Evolutionary conservation across 2,329 filamentous ascomycete genomes (phyloP).

Genomic region (Shiraia sp.): DNA sequence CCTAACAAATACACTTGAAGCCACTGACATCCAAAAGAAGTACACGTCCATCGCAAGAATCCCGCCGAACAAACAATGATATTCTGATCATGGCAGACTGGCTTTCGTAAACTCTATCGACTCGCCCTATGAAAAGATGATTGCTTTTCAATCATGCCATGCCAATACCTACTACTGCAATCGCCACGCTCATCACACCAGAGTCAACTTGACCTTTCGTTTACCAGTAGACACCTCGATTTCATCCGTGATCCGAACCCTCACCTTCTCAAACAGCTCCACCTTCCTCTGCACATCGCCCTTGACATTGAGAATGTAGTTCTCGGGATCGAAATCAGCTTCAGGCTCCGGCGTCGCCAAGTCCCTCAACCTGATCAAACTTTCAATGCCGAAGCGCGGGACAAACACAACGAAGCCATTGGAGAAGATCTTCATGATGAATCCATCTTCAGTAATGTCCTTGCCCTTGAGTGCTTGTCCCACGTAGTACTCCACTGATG

Average conservation of each 20-base stretch:
- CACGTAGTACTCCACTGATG: constrained; percentile 96
- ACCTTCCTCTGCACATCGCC: constrained; percentile 63
- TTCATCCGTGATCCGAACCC: constrained; percentile 85
- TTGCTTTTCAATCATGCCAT: no score
- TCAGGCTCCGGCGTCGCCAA: constrained; percentile 76
- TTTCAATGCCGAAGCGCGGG: constrained; percentile 92
- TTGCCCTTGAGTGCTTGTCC: constrained; percentile 88
- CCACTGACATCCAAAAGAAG: no score
- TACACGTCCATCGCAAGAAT: no score
- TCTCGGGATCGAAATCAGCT: constrained; percentile 81
- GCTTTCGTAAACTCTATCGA: no score
- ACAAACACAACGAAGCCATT: constrained; percentile 98
- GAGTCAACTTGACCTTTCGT: constrained; percentile 77
- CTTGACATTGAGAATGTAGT: constrained; percentile 71
- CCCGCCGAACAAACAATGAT: no score
- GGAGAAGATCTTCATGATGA: constrained; percentile 95
- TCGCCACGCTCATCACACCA: constrained; percentile 40
- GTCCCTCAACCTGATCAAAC: constrained; percentile 83
- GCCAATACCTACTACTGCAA: background rate
- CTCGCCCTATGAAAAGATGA: no score
- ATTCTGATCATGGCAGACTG: no score
- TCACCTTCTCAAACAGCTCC: constrained; percentile 90
- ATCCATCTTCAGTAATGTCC: constrained; percentile 81
- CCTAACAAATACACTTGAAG: no score
- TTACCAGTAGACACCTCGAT: constrained; percentile 96